Base-by-base conservation (phyloP, 2,329 filamentous ascomycete species). In the Teratosphaeria gauchensis region DNA sequence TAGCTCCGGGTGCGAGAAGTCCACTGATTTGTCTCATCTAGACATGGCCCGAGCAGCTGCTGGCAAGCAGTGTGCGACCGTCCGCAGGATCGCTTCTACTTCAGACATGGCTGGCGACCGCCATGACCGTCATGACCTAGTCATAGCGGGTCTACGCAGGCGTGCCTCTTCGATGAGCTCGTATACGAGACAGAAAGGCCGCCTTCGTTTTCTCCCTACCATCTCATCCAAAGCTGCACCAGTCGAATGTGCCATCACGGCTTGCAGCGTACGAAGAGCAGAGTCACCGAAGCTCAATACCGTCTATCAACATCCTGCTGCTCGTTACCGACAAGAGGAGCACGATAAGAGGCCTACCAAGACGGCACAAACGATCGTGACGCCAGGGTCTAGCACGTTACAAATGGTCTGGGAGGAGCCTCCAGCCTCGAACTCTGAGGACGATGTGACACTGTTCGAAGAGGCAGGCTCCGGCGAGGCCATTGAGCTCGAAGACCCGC, bases 371-470 rank as follows among this genome's bases (percentile, higher is more conserved):
- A 65, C 64, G 6, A 57, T 68, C 5, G 58, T 57, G 33, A 64
- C 63, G 14, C 42, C 42, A 48, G 66, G 59, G 24, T 55, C 62
- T n/a, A 63, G 63, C 16, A 65, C 60, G 14, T 64, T 61, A 38
- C 63, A 66, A 55, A 65, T 67, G 57, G 28, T 66, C 11, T 67
- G 63, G 66, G 65, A 67, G 51, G 66, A 67, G 53, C 59, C 63
- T 5, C 56, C 59, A 28, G 28, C 19, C 1, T 60, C 63, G 9
- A 55, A 46, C 35, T 58, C 63, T 8, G 58, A 58, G 24, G 65
- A 61, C 51, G 57, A 55, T 51, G 56, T 57, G 24, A 59, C 59
- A 16, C 30, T 58, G 2, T 33, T 56, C 33, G 56, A 61, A 21
- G 32, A 55, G 11, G 11, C 52, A 3, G 56, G 33, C 12, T 32